Percentiles rank a stretch among this genome's conserved stretches.
Conservation (phyloP, 352 stramenopile species). For the Globisporangium orthogonon region DNA sequence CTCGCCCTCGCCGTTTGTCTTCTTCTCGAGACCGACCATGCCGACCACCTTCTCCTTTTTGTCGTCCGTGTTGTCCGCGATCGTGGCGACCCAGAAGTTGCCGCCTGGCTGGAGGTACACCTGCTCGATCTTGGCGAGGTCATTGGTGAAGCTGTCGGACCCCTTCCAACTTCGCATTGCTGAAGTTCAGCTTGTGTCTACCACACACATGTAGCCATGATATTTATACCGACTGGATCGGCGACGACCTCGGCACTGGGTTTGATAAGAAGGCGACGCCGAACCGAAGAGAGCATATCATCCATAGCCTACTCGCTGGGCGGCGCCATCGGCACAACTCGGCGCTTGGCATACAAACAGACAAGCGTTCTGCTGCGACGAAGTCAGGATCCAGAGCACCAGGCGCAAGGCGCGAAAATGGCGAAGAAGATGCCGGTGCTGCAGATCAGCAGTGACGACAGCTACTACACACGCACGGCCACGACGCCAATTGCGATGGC, state of each 20-base stretch:
- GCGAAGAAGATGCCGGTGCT: conserved; percentile 10
- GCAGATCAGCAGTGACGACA: conserved; percentile 21
- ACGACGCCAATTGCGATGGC: conserved; percentile 31
- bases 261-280: neutral
- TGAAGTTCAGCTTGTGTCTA: neutral
- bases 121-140: conserved; percentile 26
- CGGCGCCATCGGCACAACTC: too few species aligned
- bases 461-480: conserved; percentile 11
- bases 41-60: conserved; percentile 4
- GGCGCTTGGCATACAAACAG: neutral
- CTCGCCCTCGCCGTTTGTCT: conserved; percentile 16
- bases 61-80: conserved; percentile 1
- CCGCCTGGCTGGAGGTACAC: conserved; percentile 28
- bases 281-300: too few species aligned
- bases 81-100: conserved; percentile 36
- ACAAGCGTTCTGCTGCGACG: neutral
- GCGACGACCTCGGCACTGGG: too few species aligned
- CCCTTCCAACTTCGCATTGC: neutral
- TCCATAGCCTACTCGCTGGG: neutral
- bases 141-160: conserved; percentile 16
- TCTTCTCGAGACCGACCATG: conserved; percentile 16
- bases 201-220: neutral
- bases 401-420: conserved; percentile 2
- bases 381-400: neutral
- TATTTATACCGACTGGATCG: neutral